A percentile compares a stretch with the other conserved stretches of the same genome.
Conservation (phyloP, 2,329 filamentous ascomycete genomes). For the Fusarium penzigii region DNA sequence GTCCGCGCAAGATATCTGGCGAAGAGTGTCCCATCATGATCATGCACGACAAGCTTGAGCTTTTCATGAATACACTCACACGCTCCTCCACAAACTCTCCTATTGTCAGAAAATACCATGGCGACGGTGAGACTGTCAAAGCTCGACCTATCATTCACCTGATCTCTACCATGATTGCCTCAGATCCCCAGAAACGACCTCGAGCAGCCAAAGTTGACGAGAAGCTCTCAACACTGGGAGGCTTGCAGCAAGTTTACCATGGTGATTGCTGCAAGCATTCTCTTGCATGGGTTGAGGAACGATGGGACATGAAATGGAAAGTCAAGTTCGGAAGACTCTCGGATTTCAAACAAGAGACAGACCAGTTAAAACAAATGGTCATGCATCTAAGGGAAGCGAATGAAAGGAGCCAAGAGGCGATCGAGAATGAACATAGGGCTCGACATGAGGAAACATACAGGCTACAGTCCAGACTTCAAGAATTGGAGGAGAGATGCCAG, state of each 20-base stretch:
- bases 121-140: conserved; percentile 39
- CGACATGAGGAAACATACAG: conserved; percentile 35
- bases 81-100: conserved; percentile 36
- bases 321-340: conserved; percentile 28
- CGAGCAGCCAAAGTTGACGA: conserved; percentile 40
- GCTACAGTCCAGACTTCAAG: conserved; percentile 38
- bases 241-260: conserved; percentile 50
- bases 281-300: conserved; percentile 37
- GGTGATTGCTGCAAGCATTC: conserved; percentile 45
- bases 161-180: conserved; percentile 37
- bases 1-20: conserved; percentile 27
- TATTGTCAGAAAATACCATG: conserved; percentile 40
- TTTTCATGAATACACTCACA: conserved; percentile 37
- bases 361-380: conserved; percentile 35
- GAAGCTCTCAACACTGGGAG: conserved; percentile 46
- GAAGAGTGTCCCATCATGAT: conserved; percentile 32
- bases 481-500: conserved; percentile 35
- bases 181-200: conserved; percentile 34
- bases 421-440: conserved; percentile 38
- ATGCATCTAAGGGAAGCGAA: conserved; percentile 40
- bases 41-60: conserved; percentile 37
- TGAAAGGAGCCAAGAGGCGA: conserved; percentile 40
- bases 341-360: conserved; percentile 36
- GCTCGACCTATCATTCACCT: conserved; percentile 43
- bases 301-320: conserved; percentile 33